These are phyloP conservation scores for Papiliotrema fonsecae DNA, from an alignment of 1,284 basidiomycete species.

Conservation along the genomic window DNA sequence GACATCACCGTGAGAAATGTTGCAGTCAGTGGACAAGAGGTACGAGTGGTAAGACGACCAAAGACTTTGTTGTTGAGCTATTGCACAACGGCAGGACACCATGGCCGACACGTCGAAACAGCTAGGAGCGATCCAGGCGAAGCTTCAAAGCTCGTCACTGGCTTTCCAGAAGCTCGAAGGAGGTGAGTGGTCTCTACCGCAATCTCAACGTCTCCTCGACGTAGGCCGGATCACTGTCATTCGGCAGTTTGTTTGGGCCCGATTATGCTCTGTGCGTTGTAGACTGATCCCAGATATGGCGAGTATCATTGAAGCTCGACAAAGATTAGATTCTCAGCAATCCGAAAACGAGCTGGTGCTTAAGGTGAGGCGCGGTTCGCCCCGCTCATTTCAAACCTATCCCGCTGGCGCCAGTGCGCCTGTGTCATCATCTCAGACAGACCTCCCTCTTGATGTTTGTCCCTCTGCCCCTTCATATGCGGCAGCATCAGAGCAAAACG, in stretches of 20 bases:
- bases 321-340: conserved; percentile 78
- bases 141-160: conserved; percentile 60
- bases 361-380: conserved; percentile 56
- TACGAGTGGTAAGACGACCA: too few relatives aligned
- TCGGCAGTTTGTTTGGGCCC: too few relatives aligned
- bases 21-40: too few relatives aligned
- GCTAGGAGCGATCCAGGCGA: conserved; percentile 33
- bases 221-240: too few relatives aligned
- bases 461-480: too few relatives aligned
- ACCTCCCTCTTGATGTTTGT: too few relatives aligned
- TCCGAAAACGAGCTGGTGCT: conserved; percentile 89
- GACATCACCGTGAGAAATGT: too few relatives aligned
- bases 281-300: conserved; percentile 55
- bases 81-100: too few relatives aligned
- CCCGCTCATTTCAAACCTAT: background rate
- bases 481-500: background rate
- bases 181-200: conserved; percentile 32
- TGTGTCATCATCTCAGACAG: too few relatives aligned
- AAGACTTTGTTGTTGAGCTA: too few relatives aligned
- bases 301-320: conserved; percentile 67
- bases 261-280: too few relatives aligned
- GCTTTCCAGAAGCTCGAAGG: conserved; percentile 76
- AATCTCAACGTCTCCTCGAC: background rate
- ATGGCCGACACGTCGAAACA: conserved; percentile 15
- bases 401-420: too few relatives aligned